Conservation (phyloP, 2,329 filamentous ascomycete genomes). For the Pseudocercospora vitis region DNA sequence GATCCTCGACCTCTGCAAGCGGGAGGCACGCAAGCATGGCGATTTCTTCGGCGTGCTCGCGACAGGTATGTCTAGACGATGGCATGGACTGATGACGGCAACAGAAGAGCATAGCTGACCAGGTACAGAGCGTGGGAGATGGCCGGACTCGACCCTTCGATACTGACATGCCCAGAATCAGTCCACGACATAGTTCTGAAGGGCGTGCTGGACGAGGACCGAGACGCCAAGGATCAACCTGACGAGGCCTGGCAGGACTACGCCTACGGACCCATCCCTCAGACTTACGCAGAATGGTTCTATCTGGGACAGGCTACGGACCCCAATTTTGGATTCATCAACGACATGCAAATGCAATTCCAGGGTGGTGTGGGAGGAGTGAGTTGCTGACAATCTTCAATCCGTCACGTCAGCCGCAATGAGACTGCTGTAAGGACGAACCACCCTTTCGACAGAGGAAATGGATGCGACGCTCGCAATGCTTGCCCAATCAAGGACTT, state of each 20-base stretch:
- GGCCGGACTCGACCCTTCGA: conserved; percentile 26
- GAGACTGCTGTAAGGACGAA: not conserved
- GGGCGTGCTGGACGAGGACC: conserved; percentile 23
- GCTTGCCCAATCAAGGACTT: not conserved
- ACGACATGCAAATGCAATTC: conserved; percentile 24
- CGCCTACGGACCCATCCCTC: conserved; percentile 24
- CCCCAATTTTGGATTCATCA: conserved; percentile 25
- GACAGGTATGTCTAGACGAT: conserved; percentile 15
- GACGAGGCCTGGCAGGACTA: conserved; percentile 25
- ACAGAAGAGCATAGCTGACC: not conserved
- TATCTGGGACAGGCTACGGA: conserved; percentile 24
- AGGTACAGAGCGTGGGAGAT: conserved; percentile 25
- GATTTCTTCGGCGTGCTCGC: conserved; percentile 25
- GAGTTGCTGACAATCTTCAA: conserved; percentile 11
- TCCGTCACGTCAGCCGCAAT: not conserved
- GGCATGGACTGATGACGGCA: not conserved
- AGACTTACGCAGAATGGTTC: conserved; percentile 25
- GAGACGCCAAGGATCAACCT: conserved; percentile 19
- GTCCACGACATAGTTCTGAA: conserved; percentile 24
- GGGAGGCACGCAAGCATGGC: conserved; percentile 27
- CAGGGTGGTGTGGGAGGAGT: conserved; percentile 19
- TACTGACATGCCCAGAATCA: conserved; percentile 24
- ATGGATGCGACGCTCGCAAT: not conserved
- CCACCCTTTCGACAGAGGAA: not conserved
- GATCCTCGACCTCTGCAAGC: conserved; percentile 24